Evolutionary conservation across 768 basidiomycete genomes (phyloP), one percentile per base, ranked within the genome.

Genomic region (Gloeophyllum trabeum): DNA sequence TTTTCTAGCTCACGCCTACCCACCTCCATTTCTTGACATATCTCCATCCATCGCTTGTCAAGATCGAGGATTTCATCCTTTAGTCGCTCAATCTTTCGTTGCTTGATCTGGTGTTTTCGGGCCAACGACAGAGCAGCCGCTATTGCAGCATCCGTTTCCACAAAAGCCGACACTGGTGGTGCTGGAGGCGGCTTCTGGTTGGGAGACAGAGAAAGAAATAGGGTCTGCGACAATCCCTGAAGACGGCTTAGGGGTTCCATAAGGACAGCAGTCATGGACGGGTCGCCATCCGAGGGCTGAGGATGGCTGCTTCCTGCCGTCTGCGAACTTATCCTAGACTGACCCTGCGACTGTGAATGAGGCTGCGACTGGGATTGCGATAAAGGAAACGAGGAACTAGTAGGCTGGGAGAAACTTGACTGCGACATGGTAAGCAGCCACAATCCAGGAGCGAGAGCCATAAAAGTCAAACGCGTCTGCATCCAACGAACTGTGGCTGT

Each of bases 181-280:
- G 77, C 66, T 0, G 75, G 81, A 0, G 79, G 75, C 0, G 77
- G 77, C 53, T 72, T 76, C 46, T 81, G 76, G 10, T 70, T 62
- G 0, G 84, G 80, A 21, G 83, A 84, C 25, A 89, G 61, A 5
- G 86, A 82, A 39, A 75, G 68, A 54, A 89, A 84, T 24, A 90
- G 70, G 0, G 71, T 71, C 45, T 77, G 78, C 0, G 85, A 72
- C 14, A 90, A 67, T 0, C 67, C 48, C 40, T 82, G 77, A 20
- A 86, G 60, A 7, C 79, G 64, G 26, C 71, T 67, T 42, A 88
- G 63, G 1, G 85, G 84, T 3, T 60, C 61, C 14, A 82, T 68
- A 23, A 89, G 66, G 20, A 71, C 67, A 22, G 70, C 64, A 6
- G 81, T 75, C 28, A 32, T 32, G n/a, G n/a, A n/a, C n/a, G n/a